A percentile compares a stretch with the other conserved stretches of the same genome.
Evolutionary conservation across 2,329 filamentous ascomycete species (phyloP).

Genomic region (Colletotrichum sp.): DNA sequence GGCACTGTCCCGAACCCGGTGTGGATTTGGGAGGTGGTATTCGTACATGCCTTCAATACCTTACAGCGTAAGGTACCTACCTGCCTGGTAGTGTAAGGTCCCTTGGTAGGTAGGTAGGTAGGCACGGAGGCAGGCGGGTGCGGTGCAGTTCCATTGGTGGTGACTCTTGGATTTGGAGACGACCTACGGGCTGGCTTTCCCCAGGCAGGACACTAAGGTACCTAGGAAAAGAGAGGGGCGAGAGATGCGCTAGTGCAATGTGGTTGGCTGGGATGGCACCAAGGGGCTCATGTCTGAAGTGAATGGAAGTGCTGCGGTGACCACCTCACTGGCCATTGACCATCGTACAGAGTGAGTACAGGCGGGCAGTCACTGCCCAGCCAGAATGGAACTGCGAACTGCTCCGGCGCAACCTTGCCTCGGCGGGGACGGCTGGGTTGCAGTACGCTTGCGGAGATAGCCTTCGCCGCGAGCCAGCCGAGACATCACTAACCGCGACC

Average conservation of each 20-base stretch:
- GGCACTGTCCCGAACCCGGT: background rate
- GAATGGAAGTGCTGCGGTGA: background rate
- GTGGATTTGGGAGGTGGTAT: background rate
- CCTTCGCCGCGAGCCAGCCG: background rate
- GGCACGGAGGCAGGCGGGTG: background rate
- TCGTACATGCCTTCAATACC: background rate
- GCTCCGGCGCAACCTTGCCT: background rate
- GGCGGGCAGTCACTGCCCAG: background rate
- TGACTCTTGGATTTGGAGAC: background rate
- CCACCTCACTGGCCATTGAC: background rate
- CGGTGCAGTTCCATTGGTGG: too few relatives aligned
- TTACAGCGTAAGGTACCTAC: background rate
- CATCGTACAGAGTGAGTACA: background rate
- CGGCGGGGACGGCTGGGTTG: background rate
- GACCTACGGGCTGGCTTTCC: background rate
- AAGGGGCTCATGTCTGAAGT: background rate
- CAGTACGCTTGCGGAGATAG: slow-evolving; percentile 18
- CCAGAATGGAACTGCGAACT: background rate
- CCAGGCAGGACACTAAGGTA: background rate
- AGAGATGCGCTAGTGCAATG: background rate
- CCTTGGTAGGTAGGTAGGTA: background rate
- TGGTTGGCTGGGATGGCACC: slow-evolving; percentile 12
- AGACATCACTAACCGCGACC: slow-evolving; percentile 15
- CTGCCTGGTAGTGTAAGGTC: background rate
- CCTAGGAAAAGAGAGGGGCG: slow-evolving; percentile 1